These are phyloP conservation scores for Tuber indicum DNA, from an alignment of 495 filamentous ascomycete genomes.

Conservation along the genomic window DNA sequence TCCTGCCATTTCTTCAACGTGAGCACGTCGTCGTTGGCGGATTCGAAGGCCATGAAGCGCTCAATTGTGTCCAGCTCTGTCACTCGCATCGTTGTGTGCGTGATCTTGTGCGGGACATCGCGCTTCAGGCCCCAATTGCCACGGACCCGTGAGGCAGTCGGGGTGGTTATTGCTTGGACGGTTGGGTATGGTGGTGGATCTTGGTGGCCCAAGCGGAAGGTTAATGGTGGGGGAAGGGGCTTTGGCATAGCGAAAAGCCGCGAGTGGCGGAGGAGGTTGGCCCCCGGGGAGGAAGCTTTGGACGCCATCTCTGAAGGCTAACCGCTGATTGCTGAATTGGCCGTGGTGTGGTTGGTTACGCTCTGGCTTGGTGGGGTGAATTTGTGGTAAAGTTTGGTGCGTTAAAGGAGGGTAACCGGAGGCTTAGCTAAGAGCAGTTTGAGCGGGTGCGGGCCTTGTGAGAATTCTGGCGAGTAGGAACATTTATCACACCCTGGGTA, in stretches of 20 bases:
- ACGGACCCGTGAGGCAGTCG: slow-evolving; percentile 60
- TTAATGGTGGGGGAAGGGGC: slow-evolving; percentile 49
- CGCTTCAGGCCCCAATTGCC: slow-evolving; percentile 97
- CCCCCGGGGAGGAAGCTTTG: slow-evolving; percentile 50
- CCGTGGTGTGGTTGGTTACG: neutral
- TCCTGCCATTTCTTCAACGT: slow-evolving; percentile 85
- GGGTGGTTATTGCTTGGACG: slow-evolving; percentile 76
- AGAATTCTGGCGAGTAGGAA: neutral
- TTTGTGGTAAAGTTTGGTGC: neutral
- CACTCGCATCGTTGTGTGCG: slow-evolving; percentile 64
- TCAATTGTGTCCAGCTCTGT: slow-evolving; percentile 74
- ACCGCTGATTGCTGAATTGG: neutral
- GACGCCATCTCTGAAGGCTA: neutral
- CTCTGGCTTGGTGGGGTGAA: neutral
- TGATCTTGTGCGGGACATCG: slow-evolving; percentile 65
- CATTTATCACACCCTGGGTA: neutral
- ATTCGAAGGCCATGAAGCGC: slow-evolving; percentile 85
- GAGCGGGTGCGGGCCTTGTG: neutral
- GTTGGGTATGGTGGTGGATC: slow-evolving; percentile 74
- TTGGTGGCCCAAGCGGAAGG: slow-evolving; percentile 51
- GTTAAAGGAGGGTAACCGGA: neutral
- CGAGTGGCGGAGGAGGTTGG: slow-evolving; percentile 54
- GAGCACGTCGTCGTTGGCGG: slow-evolving; percentile 71
- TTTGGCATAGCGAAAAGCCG: slow-evolving; percentile 55
- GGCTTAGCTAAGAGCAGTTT: neutral